Percentiles rank a stretch among this genome's conserved stretches.
These are phyloP conservation scores for Boletus fagicola DNA, from an alignment of 768 basidiomycete species.

Conservation along the genomic window DNA sequence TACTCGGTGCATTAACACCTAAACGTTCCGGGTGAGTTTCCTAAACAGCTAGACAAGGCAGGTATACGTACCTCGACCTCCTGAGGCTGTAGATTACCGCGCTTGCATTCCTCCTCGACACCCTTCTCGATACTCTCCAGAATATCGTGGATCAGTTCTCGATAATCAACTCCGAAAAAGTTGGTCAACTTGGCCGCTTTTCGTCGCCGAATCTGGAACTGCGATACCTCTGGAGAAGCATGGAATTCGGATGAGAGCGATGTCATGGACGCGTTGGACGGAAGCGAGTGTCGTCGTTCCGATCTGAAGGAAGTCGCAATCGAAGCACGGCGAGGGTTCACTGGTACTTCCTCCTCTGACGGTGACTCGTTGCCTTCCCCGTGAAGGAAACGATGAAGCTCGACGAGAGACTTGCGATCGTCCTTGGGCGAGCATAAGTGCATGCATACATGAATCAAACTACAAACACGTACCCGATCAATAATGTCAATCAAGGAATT, in stretches of 20 bases:
- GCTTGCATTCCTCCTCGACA: constrained; percentile 64
- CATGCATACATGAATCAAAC: not conserved
- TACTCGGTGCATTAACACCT: constrained; percentile 49
- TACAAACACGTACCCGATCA: constrained; percentile 57
- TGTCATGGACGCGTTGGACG: constrained; percentile 57
- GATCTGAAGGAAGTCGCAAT: constrained; percentile 45
- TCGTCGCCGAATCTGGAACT: constrained; percentile 68
- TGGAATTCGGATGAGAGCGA: constrained; percentile 56
- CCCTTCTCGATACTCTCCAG: constrained; percentile 78
- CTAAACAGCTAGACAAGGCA: not conserved
- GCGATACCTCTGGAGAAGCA: constrained; percentile 36
- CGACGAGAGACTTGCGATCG: constrained; percentile 69
- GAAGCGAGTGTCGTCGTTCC: constrained; percentile 70
- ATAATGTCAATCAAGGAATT: constrained; percentile 80
- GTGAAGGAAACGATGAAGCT: constrained; percentile 69
- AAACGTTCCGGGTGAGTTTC: constrained; percentile 9
- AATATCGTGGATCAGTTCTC: constrained; percentile 72
- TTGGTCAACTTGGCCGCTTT: constrained; percentile 81
- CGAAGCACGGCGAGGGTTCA: constrained; percentile 28
- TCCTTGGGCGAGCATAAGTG: constrained; percentile 46
- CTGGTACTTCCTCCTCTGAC: constrained; percentile 19
- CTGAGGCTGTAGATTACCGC: constrained; percentile 61
- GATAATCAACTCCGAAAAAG: constrained; percentile 87
- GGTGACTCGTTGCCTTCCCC: constrained; percentile 24
- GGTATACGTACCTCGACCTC: constrained; percentile 63